phyloP scores from a whole-genome alignment of 2,329 filamentous ascomycete genomes.

The Diplodia scrobiculata region DNA sequence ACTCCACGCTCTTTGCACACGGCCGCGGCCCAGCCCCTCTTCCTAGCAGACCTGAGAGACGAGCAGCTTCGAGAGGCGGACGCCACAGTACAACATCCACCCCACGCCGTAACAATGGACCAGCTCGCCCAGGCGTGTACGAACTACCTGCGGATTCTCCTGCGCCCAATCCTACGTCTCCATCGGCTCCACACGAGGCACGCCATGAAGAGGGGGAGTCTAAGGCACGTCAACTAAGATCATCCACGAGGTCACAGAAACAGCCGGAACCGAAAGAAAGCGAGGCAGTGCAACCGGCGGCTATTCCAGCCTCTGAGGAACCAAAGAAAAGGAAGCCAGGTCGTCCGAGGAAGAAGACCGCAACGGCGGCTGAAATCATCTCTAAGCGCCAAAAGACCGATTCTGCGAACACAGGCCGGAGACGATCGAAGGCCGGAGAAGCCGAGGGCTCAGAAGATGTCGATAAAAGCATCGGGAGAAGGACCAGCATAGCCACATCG shows the following conservation, averaged over 20 bases:
- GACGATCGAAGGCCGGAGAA: not conserved
- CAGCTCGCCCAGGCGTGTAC: not conserved
- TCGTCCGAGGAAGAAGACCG: not conserved
- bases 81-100: not conserved
- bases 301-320: not conserved
- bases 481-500: not conserved
- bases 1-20: not conserved
- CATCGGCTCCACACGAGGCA: not conserved
- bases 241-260: not conserved
- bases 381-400: not conserved
- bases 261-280: not conserved
- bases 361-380: not conserved
- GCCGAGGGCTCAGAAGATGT: not conserved
- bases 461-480: not conserved
- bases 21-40: slow-evolving; percentile 4
- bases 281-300: not conserved
- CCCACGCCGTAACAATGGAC: not conserved
- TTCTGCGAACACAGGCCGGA: not conserved
- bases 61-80: not conserved
- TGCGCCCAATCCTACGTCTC: not conserved
- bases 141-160: not conserved
- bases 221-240: not conserved
- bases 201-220: not conserved
- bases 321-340: not conserved
- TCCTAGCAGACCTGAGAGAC: not conserved